Conservation (phyloP, 345 rosid genomes). For the Populus deltoides region DNA sequence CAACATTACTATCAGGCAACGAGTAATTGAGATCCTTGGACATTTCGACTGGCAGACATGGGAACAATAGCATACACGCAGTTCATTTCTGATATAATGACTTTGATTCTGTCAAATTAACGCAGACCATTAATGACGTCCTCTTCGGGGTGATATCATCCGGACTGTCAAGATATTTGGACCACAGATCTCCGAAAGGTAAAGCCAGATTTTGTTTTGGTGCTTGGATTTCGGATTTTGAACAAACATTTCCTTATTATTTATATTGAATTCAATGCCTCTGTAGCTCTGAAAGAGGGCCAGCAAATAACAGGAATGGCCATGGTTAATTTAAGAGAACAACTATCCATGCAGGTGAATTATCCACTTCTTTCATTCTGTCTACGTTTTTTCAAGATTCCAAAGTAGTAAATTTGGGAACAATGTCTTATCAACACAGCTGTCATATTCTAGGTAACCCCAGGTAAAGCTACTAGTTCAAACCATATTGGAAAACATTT, state of each 20-base stretch:
- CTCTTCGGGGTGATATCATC: slow-evolving; percentile 47
- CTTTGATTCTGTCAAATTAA: background rate
- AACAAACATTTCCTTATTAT: too few relatives aligned
- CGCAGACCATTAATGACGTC: slow-evolving; percentile 68
- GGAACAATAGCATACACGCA: too few relatives aligned
- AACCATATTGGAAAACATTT: background rate
- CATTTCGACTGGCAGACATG: too few relatives aligned
- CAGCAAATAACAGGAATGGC: slow-evolving; percentile 49
- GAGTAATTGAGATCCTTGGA: too few relatives aligned
- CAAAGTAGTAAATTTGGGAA: too few relatives aligned
- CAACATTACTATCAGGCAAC: too few relatives aligned
- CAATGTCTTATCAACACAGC: too few relatives aligned
- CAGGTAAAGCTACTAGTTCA: too few relatives aligned
- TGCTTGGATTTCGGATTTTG: background rate
- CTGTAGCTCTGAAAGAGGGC: slow-evolving; percentile 38
- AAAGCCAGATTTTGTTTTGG: background rate
- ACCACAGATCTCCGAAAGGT: slow-evolving; percentile 45
- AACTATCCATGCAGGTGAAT: slow-evolving; percentile 43
- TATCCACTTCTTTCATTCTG: too few relatives aligned
- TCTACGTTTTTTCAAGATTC: background rate
- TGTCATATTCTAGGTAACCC: too few relatives aligned
- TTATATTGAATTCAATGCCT: background rate
- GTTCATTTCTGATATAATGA: background rate
- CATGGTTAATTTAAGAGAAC: slow-evolving; percentile 56
- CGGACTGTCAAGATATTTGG: slow-evolving; percentile 52